Evolutionary conservation across 805 yeast genomes (phyloP).

Genomic region (Wickerhamiella nectarea): DNA sequence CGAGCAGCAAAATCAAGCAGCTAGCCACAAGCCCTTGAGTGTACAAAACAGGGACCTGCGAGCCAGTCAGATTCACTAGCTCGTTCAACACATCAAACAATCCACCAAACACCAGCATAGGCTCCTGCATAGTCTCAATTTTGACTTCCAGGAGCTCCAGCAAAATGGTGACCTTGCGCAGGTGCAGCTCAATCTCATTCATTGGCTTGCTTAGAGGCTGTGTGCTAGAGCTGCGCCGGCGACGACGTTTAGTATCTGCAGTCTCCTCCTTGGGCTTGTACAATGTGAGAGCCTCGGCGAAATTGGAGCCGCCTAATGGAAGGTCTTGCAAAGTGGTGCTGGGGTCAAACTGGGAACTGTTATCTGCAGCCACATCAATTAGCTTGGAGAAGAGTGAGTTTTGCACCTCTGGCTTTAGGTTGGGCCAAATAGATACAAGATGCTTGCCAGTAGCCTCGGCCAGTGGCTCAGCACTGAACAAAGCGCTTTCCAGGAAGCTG

Average conservation of each 20-base stretch:
- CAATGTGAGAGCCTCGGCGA: slow-evolving; percentile 44
- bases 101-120: slow-evolving; percentile 22
- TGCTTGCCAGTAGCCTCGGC: slow-evolving; percentile 38
- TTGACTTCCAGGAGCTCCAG: slow-evolving; percentile 62
- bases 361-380: slow-evolving; percentile 39
- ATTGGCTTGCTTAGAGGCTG: slow-evolving; percentile 37
- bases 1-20: slow-evolving; percentile 62
- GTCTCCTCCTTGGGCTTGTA: slow-evolving; percentile 33
- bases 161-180: slow-evolving; percentile 62
- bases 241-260: slow-evolving; percentile 31
- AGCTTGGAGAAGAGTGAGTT: slow-evolving; percentile 44
- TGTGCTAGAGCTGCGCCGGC: slow-evolving; percentile 66
- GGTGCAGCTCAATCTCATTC: slow-evolving; percentile 49
- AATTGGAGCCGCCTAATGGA: slow-evolving; percentile 46
- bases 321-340: slow-evolving; percentile 34
- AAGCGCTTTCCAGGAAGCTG: slow-evolving; percentile 43
- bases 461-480: slow-evolving; percentile 29
- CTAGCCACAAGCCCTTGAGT: slow-evolving; percentile 84
- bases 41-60: slow-evolving; percentile 78
- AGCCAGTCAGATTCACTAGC: slow-evolving; percentile 54
- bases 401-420: slow-evolving; percentile 44
- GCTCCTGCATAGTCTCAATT: slow-evolving; percentile 14
- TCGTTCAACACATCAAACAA: slow-evolving; percentile 30
- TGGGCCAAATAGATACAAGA: slow-evolving; percentile 40
- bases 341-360: slow-evolving; percentile 33